These are phyloP conservation scores for Arctium lappa DNA, from an alignment of 129 eudicot genomes.

Conservation along the genomic window DNA sequence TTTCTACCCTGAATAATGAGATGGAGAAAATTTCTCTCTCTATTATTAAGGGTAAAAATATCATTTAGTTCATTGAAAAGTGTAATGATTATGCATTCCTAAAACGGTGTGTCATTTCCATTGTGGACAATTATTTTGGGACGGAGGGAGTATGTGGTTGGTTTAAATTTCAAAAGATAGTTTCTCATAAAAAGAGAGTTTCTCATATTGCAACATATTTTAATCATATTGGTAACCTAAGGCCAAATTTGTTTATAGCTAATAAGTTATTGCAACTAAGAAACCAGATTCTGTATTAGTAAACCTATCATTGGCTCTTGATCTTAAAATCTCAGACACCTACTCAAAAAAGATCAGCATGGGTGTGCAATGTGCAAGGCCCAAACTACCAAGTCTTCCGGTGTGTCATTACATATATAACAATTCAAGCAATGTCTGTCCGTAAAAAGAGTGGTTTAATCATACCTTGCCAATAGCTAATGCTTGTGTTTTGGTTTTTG, in stretches of 20 bases:
- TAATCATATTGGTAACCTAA: neutral
- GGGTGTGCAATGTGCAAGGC: neutral
- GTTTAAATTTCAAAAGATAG: neutral
- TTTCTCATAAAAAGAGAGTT: no score
- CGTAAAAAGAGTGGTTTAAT: neutral
- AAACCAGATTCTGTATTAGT: neutral
- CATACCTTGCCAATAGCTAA: constrained; percentile 70
- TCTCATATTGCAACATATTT: neutral
- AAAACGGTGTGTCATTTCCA: neutral
- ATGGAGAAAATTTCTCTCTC: neutral
- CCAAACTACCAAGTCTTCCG: neutral
- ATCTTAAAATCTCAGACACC: neutral
- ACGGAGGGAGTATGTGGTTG: neutral
- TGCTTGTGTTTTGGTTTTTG: constrained; percentile 54
- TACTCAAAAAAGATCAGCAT: neutral
- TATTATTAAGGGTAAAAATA: neutral
- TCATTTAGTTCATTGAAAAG: neutral
- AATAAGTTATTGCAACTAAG: neutral
- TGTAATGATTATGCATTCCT: neutral
- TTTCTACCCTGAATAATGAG: neutral
- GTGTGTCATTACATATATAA: neutral
- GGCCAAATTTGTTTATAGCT: neutral
- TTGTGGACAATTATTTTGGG: neutral
- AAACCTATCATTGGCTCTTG: neutral
- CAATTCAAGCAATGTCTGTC: neutral